Conservation (phyloP, 495 filamentous ascomycete species). For the Aspergillus mulundensis region DNA sequence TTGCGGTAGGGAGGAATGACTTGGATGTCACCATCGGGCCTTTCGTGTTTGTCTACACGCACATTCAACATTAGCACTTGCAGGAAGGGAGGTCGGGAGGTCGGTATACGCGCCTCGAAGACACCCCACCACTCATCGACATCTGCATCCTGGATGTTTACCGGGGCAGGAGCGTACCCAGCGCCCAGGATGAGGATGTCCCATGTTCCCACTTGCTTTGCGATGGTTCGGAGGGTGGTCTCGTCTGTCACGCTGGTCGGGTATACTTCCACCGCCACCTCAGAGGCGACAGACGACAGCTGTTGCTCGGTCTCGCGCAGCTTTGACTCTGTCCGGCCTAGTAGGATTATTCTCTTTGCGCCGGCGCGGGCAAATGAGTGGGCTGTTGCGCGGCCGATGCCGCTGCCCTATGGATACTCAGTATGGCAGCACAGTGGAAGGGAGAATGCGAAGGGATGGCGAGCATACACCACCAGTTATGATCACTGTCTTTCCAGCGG, state of each 20-base stretch:
- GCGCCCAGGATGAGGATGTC: constrained; percentile 33
- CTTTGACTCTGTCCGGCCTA: constrained; percentile 26
- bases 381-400: constrained; percentile 37
- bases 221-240: constrained; percentile 17
- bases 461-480: constrained; percentile 40
- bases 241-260: constrained; percentile 11
- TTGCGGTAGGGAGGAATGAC: constrained; percentile 35
- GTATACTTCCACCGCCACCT: no score
- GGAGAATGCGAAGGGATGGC: no score
- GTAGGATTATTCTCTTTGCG: constrained; percentile 30
- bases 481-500: constrained; percentile 40
- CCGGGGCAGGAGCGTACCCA: constrained; percentile 23
- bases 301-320: constrained; percentile 20
- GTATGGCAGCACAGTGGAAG: no score
- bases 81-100: neutral
- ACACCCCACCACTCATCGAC: constrained; percentile 33
- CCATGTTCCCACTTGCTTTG: constrained; percentile 24
- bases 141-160: constrained; percentile 18
- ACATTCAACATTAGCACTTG: no score
- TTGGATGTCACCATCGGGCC: constrained; percentile 30
- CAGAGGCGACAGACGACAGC: neutral
- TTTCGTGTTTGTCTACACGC: constrained; percentile 34
- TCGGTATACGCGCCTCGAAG: constrained; percentile 27
- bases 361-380: constrained; percentile 35
- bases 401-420: constrained; percentile 18